Base-by-base conservation (phyloP, 257 asterid species). In the Echites panduratus region DNA sequence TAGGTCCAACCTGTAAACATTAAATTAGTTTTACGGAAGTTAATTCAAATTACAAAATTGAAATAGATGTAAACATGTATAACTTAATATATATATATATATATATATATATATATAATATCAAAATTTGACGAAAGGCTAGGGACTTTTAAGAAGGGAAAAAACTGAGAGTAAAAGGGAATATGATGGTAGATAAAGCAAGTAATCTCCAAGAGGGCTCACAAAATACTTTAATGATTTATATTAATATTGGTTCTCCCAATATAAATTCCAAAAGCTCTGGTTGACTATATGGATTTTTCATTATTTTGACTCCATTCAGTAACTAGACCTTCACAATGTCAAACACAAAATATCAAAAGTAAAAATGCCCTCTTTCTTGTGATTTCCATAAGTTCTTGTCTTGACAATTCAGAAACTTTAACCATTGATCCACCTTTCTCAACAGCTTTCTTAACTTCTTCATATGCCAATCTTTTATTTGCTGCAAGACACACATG, bases 341-440 rank as follows among this genome's bases (percentile, higher is more conserved):
- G n/a, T n/a, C n/a, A n/a, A n/a, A n/a, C 16, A 47, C 20, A 19
- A 4, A 20, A 73, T 58, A 32, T 40, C 41, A 24, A 58, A 49
- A 52, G 58, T 67, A 49, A 66, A 82, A 86, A 78, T 81, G 91
- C 99, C 87, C 99, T 83, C 87, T 94, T 94, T 67, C 97, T 82
- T 61, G 97, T 94, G 72, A 94, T 91, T 85, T 94, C 99, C 99
- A 94, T 94, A 72, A 94, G 97, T 73, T 96, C 99, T 20, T 91
- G 82, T 80, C 87, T 87, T 69, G 99, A 91, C 72, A 91, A 76
- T 75, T 94, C 97, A 66, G 96, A 94, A 78, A 94, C 96, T 79
- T 84, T 89, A 64, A 91, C 97, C 5, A 85, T 89, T 73, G 97
- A 94, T 73, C 97, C 82, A 80, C 91, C 99, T 80, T 90, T 88